Conservation (phyloP, 2,329 filamentous ascomycete species). For the Aspergillus sclerotialis region DNA sequence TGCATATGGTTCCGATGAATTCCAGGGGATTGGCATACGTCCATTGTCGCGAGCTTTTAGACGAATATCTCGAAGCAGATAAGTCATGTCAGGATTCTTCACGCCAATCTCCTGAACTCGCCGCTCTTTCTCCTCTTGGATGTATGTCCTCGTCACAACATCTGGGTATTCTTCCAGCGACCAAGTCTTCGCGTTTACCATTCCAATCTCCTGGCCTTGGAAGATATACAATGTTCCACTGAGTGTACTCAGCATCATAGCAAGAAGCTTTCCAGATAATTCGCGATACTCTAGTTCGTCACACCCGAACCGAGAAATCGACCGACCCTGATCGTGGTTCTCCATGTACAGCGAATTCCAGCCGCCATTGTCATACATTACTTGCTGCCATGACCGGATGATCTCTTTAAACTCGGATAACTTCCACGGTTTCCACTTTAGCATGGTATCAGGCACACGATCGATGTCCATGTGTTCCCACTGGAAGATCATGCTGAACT, state of each 20-base stretch:
- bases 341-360: slow-evolving; percentile 58
- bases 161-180: slow-evolving; percentile 37
- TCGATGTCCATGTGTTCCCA: slow-evolving; percentile 42
- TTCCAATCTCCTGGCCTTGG: slow-evolving; percentile 57
- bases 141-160: slow-evolving; percentile 44
- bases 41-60: slow-evolving; percentile 55
- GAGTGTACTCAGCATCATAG: slow-evolving; percentile 41
- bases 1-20: slow-evolving; percentile 44
- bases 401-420: slow-evolving; percentile 46
- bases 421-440: slow-evolving; percentile 42
- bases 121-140: slow-evolving; percentile 27
- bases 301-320: slow-evolving; percentile 47
- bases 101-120: slow-evolving; percentile 36
- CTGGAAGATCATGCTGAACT: slow-evolving; percentile 63
- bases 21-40: slow-evolving; percentile 63
- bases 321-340: slow-evolving; percentile 57
- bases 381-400: slow-evolving; percentile 45
- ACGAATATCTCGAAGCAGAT: too few relatives aligned
- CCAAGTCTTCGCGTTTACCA: slow-evolving; percentile 48
- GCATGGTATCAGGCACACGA: slow-evolving; percentile 40
- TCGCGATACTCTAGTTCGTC: slow-evolving; percentile 42
- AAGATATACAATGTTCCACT: slow-evolving; percentile 53
- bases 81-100: slow-evolving; percentile 11
- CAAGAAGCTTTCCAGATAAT: slow-evolving; percentile 49
- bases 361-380: slow-evolving; percentile 41